phyloP scores from a whole-genome alignment of 208 protist species.

The Porcisia deanei region DNA sequence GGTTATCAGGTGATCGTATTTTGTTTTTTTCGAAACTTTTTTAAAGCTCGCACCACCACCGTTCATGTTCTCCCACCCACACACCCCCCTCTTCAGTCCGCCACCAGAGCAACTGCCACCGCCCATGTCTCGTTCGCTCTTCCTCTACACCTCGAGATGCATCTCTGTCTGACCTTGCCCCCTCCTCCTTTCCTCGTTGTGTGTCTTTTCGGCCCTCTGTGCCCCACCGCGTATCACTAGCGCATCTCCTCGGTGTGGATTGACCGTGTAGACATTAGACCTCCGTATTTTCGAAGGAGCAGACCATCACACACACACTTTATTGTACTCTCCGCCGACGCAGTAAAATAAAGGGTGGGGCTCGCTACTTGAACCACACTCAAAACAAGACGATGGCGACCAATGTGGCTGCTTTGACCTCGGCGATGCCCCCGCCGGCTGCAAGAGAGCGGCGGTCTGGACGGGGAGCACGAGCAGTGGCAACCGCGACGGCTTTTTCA shows the following conservation, averaged over 20 bases:
- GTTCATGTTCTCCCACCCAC: background rate
- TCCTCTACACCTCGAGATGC: background rate
- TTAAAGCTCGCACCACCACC: background rate
- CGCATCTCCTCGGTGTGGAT: too few species aligned
- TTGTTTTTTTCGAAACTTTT: background rate
- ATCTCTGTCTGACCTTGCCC: background rate
- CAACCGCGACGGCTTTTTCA: background rate
- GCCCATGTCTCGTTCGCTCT: background rate
- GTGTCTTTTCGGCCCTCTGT: background rate
- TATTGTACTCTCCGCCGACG: background rate
- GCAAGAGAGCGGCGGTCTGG: background rate
- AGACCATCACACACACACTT: background rate
- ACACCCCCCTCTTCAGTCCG: background rate
- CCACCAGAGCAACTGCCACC: too few species aligned
- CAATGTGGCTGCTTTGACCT: background rate
- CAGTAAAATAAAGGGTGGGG: background rate
- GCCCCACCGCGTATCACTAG: background rate
- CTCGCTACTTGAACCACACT: background rate
- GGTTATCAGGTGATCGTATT: too few species aligned
- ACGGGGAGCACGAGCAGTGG: background rate
- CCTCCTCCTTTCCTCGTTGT: background rate
- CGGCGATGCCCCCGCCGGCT: background rate
- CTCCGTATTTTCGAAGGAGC: background rate
- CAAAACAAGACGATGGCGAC: background rate
- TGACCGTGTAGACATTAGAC: background rate